These are phyloP conservation scores for Yamadazyma phyllophila DNA, from an alignment of 805 yeast genomes.

Conservation along the genomic window DNA sequence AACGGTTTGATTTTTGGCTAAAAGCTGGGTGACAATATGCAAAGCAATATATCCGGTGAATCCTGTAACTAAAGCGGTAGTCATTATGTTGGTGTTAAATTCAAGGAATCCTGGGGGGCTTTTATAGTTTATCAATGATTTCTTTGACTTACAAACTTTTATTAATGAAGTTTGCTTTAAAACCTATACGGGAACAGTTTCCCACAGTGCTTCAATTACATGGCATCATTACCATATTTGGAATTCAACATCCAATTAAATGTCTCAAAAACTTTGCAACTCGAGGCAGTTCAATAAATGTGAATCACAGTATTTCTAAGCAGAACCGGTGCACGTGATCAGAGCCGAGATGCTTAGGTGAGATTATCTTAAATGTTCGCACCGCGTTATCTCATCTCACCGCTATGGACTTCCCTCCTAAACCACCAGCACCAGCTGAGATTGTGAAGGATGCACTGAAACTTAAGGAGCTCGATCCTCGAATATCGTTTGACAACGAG, in stretches of 20 bases:
- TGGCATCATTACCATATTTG: neutral
- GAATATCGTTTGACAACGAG: conserved; percentile 23
- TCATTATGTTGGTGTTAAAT: neutral
- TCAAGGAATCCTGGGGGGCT: neutral
- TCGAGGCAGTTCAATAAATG: too few relatives aligned
- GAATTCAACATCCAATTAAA: neutral
- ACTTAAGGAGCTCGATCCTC: conserved; percentile 20
- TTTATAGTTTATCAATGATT: neutral
- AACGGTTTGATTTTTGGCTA: conserved; percentile 41
- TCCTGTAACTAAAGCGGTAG: conserved; percentile 42
- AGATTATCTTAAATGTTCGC: too few relatives aligned
- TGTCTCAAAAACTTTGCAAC: too few relatives aligned
- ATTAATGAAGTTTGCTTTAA: too few relatives aligned
- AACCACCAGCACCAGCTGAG: conserved; percentile 19
- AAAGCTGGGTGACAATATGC: conserved; percentile 42
- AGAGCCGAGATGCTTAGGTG: too few relatives aligned
- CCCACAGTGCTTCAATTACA: neutral
- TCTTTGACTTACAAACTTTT: too few relatives aligned
- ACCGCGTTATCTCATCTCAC: neutral
- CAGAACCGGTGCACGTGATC: too few relatives aligned
- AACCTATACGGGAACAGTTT: too few relatives aligned
- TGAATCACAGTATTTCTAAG: too few relatives aligned
- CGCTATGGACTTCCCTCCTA: conserved; percentile 14
- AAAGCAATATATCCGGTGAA: conserved; percentile 55
- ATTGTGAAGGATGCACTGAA: conserved; percentile 14